These are phyloP conservation scores for Chlamydomonas sphaeroides DNA, from an alignment of 139 green algal genomes.

Conservation along the genomic window DNA sequence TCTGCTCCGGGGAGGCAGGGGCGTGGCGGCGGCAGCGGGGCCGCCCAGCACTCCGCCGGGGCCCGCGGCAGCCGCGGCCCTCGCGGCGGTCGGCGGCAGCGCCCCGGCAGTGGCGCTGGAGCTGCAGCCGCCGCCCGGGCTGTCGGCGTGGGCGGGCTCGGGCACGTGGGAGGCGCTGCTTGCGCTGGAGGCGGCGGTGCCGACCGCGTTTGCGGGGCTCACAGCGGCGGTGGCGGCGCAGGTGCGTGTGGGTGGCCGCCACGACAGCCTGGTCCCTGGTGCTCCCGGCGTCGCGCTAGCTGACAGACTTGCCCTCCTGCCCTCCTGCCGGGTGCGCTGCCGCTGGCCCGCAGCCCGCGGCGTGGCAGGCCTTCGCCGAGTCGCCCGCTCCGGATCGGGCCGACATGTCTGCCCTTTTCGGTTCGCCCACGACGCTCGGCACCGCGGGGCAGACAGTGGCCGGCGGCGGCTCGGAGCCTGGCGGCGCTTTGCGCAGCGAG, in stretches of 20 bases:
- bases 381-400: slow-evolving; percentile 6
- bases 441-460: neutral
- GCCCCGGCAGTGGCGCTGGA: neutral
- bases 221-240: neutral
- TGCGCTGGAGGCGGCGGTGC: slow-evolving; percentile 35
- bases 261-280: too few species aligned
- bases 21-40: neutral
- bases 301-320: too few species aligned
- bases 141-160: slow-evolving; percentile 12
- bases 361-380: slow-evolving; percentile 22
- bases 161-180: slow-evolving; percentile 14
- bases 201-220: slow-evolving; percentile 9
- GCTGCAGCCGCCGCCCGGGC: neutral
- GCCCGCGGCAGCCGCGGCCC: neutral
- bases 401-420: slow-evolving; percentile 22
- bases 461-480: neutral
- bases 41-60: neutral
- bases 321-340: too few species aligned
- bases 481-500: neutral
- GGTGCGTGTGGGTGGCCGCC: too few species aligned
- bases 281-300: too few species aligned
- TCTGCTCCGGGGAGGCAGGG: slow-evolving; percentile 66
- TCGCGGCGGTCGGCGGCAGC: neutral
- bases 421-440: neutral
- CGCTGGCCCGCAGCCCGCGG: slow-evolving; percentile 12